Percentiles rank a stretch among this genome's conserved stretches.
These are phyloP conservation scores for Cotoneaster glaucophyllus DNA, from an alignment of 306 rosid genomes.

Conservation along the genomic window DNA sequence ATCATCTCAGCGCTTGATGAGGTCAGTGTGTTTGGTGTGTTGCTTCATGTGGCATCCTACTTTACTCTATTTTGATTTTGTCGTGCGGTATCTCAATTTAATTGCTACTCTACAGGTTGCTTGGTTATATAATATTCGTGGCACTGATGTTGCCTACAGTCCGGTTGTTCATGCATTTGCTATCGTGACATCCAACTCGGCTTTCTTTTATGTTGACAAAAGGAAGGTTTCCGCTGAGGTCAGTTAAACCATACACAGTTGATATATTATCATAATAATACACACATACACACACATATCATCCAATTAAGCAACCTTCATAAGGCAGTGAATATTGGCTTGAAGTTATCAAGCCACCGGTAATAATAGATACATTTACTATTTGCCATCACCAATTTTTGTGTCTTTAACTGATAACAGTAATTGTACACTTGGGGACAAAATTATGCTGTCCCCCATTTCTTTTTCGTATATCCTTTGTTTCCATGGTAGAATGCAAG, in stretches of 20 bases:
- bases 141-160: conserved; percentile 83
- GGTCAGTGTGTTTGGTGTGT: conserved; percentile 34
- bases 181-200: conserved; percentile 55
- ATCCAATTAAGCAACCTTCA: background rate
- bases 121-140: conserved; percentile 92
- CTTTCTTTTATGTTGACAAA: conserved; percentile 75
- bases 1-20: conserved; percentile 84
- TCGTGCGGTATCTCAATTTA: background rate
- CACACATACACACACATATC: background rate
- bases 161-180: conserved; percentile 96
- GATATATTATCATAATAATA: background rate
- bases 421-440: background rate
- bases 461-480: background rate
- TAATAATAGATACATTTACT: background rate
- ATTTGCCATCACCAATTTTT: background rate
- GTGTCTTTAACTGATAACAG: background rate
- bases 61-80: conserved; percentile 12
- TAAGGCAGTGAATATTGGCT: background rate
- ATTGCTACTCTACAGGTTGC: conserved; percentile 64
- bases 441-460: background rate
- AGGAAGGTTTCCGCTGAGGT: conserved; percentile 86
- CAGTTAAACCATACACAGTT: conserved; percentile 24
- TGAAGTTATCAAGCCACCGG: background rate
- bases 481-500: background rate
- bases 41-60: background rate